Evolutionary conservation across 2,329 filamentous ascomycete genomes (phyloP).

Genomic region (Ophiostoma ulmi): DNA sequence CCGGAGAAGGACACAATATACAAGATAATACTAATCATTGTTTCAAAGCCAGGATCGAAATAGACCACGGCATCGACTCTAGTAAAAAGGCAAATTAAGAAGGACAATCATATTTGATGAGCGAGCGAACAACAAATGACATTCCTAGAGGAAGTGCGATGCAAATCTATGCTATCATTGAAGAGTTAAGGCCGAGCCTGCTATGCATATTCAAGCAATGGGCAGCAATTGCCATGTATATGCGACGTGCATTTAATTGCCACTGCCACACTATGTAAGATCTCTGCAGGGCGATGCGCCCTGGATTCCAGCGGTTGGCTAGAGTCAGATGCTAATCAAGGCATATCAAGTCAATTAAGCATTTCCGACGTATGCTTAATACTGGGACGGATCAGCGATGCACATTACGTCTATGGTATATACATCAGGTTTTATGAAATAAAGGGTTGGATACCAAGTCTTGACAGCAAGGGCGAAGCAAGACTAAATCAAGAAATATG

Average conservation of each 20-base stretch:
- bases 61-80: background rate
- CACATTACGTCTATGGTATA: background rate
- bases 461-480: background rate
- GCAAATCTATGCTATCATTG: background rate
- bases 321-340: background rate
- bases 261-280: background rate
- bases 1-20: background rate
- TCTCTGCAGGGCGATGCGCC: background rate
- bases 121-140: background rate
- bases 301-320: conserved; percentile 5
- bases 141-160: background rate
- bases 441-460: background rate
- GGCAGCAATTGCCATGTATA: background rate
- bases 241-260: background rate
- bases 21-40: background rate
- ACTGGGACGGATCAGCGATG: background rate
- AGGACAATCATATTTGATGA: background rate
- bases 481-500: background rate
- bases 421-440: background rate
- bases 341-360: background rate
- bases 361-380: background rate
- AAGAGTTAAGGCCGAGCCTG: background rate
- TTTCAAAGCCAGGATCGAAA: background rate
- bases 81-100: background rate
- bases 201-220: background rate